Evolutionary conservation across 2,329 filamentous ascomycete species (phyloP).

Genomic region (Penicillium sp.): DNA sequence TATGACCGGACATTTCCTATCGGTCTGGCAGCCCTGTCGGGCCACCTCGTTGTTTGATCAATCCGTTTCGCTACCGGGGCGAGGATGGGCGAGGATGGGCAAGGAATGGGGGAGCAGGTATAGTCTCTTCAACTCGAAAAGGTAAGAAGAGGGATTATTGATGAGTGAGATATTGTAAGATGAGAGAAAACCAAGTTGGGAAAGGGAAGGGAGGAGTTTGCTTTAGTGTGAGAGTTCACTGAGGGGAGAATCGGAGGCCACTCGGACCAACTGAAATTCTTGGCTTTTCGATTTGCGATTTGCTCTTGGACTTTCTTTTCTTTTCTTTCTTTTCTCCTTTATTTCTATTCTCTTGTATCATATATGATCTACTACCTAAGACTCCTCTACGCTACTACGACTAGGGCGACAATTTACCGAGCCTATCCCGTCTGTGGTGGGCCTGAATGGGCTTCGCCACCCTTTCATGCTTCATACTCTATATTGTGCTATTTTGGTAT

Average conservation of each 20-base stretch:
- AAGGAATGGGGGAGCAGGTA: not conserved
- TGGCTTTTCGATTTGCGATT: not conserved
- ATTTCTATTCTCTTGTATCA: conserved; percentile 5
- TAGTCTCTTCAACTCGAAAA: not conserved
- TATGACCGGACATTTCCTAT: conserved; percentile 41
- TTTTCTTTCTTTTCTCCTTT: not conserved
- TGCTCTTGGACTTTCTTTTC: not conserved
- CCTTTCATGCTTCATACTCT: not conserved
- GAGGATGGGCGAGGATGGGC: conserved; percentile 8
- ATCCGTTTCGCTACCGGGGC: conserved; percentile 24
- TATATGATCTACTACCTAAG: conserved; percentile 5
- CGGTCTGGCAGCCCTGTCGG: conserved; percentile 38
- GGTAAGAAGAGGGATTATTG: not conserved
- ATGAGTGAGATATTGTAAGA: conserved; percentile 1
- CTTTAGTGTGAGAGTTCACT: conserved; percentile 16
- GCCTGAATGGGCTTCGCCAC: conserved; percentile 5
- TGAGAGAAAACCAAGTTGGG: not conserved
- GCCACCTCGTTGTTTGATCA: conserved; percentile 34
- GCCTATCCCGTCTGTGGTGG: not conserved
- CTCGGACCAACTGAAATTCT: conserved; percentile 10
- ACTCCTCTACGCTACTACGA: conserved; percentile 21
- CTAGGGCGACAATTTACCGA: conserved; percentile 16
- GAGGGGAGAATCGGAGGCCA: conserved; percentile 13
- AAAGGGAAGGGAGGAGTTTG: conserved; percentile 13
- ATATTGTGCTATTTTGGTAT: not conserved